phyloP scores from a whole-genome alignment of 2,329 filamentous ascomycete species.

The Colletotrichum truncatum region DNA sequence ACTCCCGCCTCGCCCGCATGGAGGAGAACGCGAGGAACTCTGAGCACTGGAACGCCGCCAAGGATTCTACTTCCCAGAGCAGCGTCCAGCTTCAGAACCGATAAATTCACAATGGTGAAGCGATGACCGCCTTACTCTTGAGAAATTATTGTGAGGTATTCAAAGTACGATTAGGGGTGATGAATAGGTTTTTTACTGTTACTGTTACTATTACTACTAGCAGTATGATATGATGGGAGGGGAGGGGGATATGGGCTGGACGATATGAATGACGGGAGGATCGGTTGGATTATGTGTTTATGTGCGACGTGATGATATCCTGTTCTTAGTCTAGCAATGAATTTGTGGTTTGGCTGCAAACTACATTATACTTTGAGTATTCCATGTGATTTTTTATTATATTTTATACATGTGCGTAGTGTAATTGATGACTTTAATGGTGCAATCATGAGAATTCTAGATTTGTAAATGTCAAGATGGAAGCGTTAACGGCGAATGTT shows the following conservation, averaged over 20 bases:
- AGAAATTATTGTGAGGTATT: background rate
- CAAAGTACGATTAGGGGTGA: background rate
- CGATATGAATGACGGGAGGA: background rate
- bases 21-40: slow-evolving; percentile 21
- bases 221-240: background rate
- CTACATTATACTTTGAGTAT: too few relatives aligned
- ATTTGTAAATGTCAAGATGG: too few relatives aligned
- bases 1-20: slow-evolving; percentile 23
- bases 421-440: too few relatives aligned
- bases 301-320: slow-evolving; percentile 22
- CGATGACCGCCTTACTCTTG: too few relatives aligned
- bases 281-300: slow-evolving; percentile 1
- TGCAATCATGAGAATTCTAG: too few relatives aligned
- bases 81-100: slow-evolving; percentile 14
- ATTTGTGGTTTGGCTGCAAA: background rate
- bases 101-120: too few relatives aligned
- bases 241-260: background rate
- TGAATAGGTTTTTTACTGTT: too few relatives aligned
- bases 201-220: too few relatives aligned
- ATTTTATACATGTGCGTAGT: fast-evolving
- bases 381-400: too few relatives aligned
- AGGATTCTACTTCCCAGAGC: slow-evolving; percentile 24
- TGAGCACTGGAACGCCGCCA: slow-evolving; percentile 13
- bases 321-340: slow-evolving; percentile 6
- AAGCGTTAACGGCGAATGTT: too few relatives aligned